Percentiles rank a stretch among this genome's conserved stretches.
These are phyloP conservation scores for Lithohypha guttulata DNA, from an alignment of 2,329 filamentous ascomycete species.

Conservation along the genomic window DNA sequence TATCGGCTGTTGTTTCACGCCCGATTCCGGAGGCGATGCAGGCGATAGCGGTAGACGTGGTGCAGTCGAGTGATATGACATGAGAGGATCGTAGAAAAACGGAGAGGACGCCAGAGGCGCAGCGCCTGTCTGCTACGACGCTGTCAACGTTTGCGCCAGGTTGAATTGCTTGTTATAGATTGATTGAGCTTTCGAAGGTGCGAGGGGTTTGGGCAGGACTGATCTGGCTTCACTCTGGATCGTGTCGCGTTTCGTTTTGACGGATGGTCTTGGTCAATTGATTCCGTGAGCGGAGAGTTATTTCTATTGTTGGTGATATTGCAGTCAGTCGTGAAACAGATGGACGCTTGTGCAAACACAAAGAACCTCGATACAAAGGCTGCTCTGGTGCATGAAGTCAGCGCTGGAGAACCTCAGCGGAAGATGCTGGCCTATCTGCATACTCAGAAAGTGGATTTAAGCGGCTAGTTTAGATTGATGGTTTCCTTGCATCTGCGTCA, in stretches of 20 bases:
- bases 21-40: constrained; percentile 31
- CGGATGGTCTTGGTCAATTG: not conserved
- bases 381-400: constrained; percentile 2
- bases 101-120: constrained; percentile 5
- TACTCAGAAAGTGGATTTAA: too few relatives aligned
- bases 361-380: not conserved
- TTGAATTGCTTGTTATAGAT: not conserved
- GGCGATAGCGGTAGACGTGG: constrained; percentile 31
- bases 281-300: not conserved
- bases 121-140: not conserved
- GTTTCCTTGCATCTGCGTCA: too few relatives aligned
- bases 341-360: constrained; percentile 1
- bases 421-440: too few relatives aligned
- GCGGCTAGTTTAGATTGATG: too few relatives aligned
- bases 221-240: not conserved
- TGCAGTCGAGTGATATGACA: constrained; percentile 12
- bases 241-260: not conserved
- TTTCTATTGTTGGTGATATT: not conserved
- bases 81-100: constrained; percentile 7
- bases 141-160: constrained; percentile 3
- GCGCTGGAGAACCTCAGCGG: not conserved
- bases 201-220: constrained; percentile 7
- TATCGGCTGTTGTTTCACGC: constrained; percentile 25
- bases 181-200: not conserved
- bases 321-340: not conserved